Percentiles rank a stretch among this genome's conserved stretches.
Evolutionary conservation across 116 monocot species (phyloP).

Genomic region (Zostera marina): DNA sequence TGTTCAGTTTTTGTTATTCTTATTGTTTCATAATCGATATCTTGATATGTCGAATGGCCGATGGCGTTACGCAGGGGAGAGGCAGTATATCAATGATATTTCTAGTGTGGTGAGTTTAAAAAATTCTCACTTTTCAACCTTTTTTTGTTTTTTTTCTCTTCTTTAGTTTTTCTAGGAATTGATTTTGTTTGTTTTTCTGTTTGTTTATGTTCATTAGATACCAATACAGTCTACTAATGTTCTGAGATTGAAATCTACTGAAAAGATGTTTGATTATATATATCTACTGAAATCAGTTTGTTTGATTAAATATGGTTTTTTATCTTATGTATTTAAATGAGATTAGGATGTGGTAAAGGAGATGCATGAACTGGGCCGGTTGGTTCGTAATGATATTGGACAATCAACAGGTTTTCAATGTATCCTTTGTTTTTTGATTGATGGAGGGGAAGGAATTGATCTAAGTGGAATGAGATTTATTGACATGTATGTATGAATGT

Average conservation of each 20-base stretch:
- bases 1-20: background rate
- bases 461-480: too few species aligned
- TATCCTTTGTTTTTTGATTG: background rate
- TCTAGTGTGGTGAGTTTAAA: background rate
- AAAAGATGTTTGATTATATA: background rate
- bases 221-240: background rate
- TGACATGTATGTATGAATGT: too few species aligned
- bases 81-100: background rate
- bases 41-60: too few species aligned
- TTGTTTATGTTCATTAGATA: background rate
- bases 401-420: background rate
- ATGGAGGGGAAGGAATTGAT: background rate
- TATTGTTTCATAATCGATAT: background rate
- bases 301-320: background rate
- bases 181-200: background rate
- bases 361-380: conserved; percentile 7
- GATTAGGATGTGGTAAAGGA: background rate
- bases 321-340: background rate
- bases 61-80: background rate
- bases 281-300: background rate
- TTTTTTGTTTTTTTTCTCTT: too few species aligned
- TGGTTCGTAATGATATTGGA: conserved; percentile 5
- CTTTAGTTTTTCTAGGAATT: background rate
- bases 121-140: too few species aligned
- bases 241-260: background rate